Percentiles rank a stretch among this genome's conserved stretches.
These are phyloP conservation scores for Pisolithus orientalis DNA, from an alignment of 768 basidiomycete genomes.

Conservation along the genomic window DNA sequence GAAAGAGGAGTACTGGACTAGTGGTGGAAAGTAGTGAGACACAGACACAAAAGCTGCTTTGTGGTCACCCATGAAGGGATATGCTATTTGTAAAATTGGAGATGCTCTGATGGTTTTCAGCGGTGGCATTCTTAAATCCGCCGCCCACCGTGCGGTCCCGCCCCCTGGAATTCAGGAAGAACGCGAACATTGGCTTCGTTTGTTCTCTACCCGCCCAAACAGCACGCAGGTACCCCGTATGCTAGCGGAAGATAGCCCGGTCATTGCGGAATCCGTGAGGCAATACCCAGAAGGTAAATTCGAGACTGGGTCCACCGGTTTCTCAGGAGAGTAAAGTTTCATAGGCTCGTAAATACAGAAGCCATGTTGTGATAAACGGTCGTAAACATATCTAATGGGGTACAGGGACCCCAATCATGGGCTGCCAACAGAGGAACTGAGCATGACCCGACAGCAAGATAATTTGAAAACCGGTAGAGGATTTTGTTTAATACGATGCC, in stretches of 20 bases:
- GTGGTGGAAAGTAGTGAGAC: too few relatives aligned
- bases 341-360: constrained; percentile 36
- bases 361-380: constrained; percentile 1
- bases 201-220: constrained; percentile 61
- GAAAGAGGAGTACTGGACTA: too few relatives aligned
- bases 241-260: constrained; percentile 42
- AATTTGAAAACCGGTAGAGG: background rate
- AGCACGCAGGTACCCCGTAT: constrained; percentile 46
- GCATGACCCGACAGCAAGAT: constrained; percentile 19
- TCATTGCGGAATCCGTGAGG: constrained; percentile 41
- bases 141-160: constrained; percentile 58
- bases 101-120: constrained; percentile 59
- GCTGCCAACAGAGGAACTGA: constrained; percentile 25
- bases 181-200: constrained; percentile 57
- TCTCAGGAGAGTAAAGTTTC: constrained; percentile 33
- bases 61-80: constrained; percentile 11
- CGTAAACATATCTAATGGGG: background rate
- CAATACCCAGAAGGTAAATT: constrained; percentile 32
- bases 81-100: constrained; percentile 57
- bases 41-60: too few relatives aligned
- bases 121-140: constrained; percentile 58
- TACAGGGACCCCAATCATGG: constrained; percentile 28
- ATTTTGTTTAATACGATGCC: too few relatives aligned
- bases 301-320: constrained; percentile 36
- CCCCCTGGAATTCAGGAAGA: constrained; percentile 52